Base-by-base conservation (phyloP, 352 stramenopile genomes). In the Globisporangium carolinianum region DNA sequence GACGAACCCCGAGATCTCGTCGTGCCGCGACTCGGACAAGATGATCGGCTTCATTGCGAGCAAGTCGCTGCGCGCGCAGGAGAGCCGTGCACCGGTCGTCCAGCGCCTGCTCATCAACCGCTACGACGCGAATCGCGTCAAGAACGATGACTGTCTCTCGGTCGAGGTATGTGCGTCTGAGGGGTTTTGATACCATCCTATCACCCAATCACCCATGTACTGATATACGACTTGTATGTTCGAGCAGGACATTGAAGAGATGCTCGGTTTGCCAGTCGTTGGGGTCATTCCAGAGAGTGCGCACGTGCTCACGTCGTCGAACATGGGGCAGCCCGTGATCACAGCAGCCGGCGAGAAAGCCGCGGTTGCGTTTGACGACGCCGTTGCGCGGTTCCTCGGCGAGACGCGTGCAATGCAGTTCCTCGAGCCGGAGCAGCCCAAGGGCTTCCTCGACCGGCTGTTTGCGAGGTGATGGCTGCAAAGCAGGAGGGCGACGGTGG, bases 31-130 rank as follows among this genome's bases (percentile, higher is more conserved):
- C 73, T 95, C 88, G 62, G 91, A 98, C 75, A 98, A 98, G 70
- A 98, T 98, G 91, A 96, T 98, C 64, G 91, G 91, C 39, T 98
- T 97, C 64, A 96, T 98, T 57, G 78, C 85, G 53, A 94, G 81
- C 72, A 93, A 90, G 56, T 96, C 85, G 43, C 67, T 94, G 51
- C 72, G 88, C 6, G 87, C 91, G 8, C 82, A 96, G 53, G 76
- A 95, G 57, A 72, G 73, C 37, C 76, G 84, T 45, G 66, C 76
- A 39, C 74, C 83, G 0, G 89, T 98, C 8, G 73, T 75, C 15
- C 85, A 96, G 71, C 79, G 73, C 2, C 65, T 98, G 58, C 76
- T 97, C 39, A 91, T 98, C 60, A 98, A 95, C 59, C 78, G 91
- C 45, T 98, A 97, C 69, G 88, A 97, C 75, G 78, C 88, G 43